Evolutionary conservation across 768 basidiomycete species (phyloP).

Genomic region (Psilocybe tampanensis): DNA sequence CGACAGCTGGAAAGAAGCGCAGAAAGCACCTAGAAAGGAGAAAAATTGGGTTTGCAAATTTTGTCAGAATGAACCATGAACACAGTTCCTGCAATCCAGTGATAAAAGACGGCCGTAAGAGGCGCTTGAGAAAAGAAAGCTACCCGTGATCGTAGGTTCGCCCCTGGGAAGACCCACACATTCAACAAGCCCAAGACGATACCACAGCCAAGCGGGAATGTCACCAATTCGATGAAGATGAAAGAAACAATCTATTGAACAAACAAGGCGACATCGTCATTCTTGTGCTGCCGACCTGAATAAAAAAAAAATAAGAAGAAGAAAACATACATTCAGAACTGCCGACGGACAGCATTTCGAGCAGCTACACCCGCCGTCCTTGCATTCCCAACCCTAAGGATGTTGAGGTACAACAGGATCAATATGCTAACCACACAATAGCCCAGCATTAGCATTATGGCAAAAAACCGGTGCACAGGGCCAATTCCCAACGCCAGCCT

Average conservation of each 20-base stretch:
- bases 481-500: conserved; percentile 66
- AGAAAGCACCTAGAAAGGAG: too few relatives aligned
- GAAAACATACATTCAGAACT: conserved; percentile 91
- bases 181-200: conserved; percentile 81
- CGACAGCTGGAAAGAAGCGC: conserved; percentile 81
- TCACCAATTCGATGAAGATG: conserved; percentile 86
- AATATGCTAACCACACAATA: conserved; percentile 66
- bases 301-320: too few relatives aligned
- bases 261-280: background rate
- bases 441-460: conserved; percentile 73
- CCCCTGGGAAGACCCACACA: conserved; percentile 83
- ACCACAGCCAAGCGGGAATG: conserved; percentile 91
- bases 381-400: conserved; percentile 77
- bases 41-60: too few relatives aligned
- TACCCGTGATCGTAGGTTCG: conserved; percentile 61
- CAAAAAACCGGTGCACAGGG: conserved; percentile 64
- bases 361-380: conserved; percentile 70
- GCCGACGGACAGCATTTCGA: conserved; percentile 77
- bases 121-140: conserved; percentile 75
- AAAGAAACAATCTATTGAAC: conserved; percentile 86
- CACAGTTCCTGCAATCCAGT: conserved; percentile 93
- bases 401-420: conserved; percentile 71
- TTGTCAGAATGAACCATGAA: too few relatives aligned
- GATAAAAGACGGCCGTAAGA: conserved; percentile 82
- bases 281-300: too few relatives aligned